phyloP scores from a whole-genome alignment of 495 filamentous ascomycete species.

The Trichocladium antarcticum region DNA sequence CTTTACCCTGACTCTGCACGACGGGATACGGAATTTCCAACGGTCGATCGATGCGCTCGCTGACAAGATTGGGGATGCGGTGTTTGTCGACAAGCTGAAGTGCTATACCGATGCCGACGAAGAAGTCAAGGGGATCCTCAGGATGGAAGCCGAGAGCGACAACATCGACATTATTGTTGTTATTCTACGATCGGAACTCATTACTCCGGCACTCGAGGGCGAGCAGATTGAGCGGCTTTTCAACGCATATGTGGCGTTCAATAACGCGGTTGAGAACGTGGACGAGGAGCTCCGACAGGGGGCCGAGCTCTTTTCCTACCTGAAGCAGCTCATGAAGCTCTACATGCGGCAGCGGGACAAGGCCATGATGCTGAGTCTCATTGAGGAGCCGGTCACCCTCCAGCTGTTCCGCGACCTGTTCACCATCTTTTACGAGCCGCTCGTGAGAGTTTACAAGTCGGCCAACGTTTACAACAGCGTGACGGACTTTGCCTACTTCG shows the following conservation, averaged over 20 bases:
- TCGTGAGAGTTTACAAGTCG: constrained; percentile 94
- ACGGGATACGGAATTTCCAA: constrained; percentile 76
- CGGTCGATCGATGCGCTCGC: constrained; percentile 68
- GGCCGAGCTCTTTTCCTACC: constrained; percentile 79
- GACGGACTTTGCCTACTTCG: constrained; percentile 87
- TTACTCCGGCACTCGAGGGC: constrained; percentile 55
- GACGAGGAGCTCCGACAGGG: constrained; percentile 80
- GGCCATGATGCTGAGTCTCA: constrained; percentile 89
- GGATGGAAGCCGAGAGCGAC: constrained; percentile 57
- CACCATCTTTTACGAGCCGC: constrained; percentile 96
- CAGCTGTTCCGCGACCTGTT: constrained; percentile 93
- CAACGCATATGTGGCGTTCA: constrained; percentile 96
- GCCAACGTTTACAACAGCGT: constrained; percentile 96
- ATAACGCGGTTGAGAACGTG: constrained; percentile 81
- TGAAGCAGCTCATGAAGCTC: constrained; percentile 91
- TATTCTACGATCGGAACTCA: constrained; percentile 62
- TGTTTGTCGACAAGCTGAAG: constrained; percentile 75
- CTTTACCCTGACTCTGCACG: constrained; percentile 80
- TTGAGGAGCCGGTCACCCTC: constrained; percentile 88
- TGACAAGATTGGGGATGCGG: constrained; percentile 61
- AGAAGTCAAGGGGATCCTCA: constrained; percentile 56
- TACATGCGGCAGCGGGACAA: constrained; percentile 89
- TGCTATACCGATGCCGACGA: constrained; percentile 65
- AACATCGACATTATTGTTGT: constrained; percentile 72
- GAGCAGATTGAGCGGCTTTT: constrained; percentile 74